Evolutionary conservation across 345 rosid species (phyloP), one percentile per base, ranked within the genome.

Genomic region (Eucalyptus virginea): DNA sequence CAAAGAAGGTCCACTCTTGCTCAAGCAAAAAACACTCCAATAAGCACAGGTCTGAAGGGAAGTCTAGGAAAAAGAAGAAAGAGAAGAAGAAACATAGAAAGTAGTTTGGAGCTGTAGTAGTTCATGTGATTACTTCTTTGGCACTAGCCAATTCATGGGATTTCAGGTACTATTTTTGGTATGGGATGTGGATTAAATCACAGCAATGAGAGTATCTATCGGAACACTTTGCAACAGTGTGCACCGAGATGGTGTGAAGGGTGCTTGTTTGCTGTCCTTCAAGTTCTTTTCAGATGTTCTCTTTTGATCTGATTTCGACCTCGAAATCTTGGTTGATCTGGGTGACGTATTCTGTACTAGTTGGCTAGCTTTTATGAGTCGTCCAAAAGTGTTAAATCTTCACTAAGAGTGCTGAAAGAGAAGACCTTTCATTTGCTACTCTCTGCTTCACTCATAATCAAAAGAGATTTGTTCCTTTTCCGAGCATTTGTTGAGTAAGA

Each of bases 1-100:
- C 54, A 45, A 92, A 90, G 81, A 95, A 91, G 91, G 91, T 88
- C 86, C 86, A 16, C 67, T 58, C 86, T 87, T 92, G 93, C 88
- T 94, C 92, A 17, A 91, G 91, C 87, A 91, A 91, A 92, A 92
- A 92, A 91, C 94, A 86, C 88, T 91, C 93, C 37, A 90, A 88
- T 91, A 96, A 93, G 89, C 95, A 94, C 91, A 93, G 92, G 72
- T 89, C 91, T 13, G 91, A 93, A 91, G 94, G 91, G 49, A 94
- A 90, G 90, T 88, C 92, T 12, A 91, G 89, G 72, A 93, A 92
- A 62, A 91, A 90, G 93, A 93, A 90, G 88, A 94, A 87, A 89
- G 91, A 91, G 89, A 91, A 88, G 88, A 92, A 93, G 77, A 92
- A 90, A 50, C 87, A 50, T 69, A 62, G 65, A 50, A 86, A 86